phyloP scores from a whole-genome alignment of 352 stramenopile species.

The Thalassiosira exigua region DNA sequence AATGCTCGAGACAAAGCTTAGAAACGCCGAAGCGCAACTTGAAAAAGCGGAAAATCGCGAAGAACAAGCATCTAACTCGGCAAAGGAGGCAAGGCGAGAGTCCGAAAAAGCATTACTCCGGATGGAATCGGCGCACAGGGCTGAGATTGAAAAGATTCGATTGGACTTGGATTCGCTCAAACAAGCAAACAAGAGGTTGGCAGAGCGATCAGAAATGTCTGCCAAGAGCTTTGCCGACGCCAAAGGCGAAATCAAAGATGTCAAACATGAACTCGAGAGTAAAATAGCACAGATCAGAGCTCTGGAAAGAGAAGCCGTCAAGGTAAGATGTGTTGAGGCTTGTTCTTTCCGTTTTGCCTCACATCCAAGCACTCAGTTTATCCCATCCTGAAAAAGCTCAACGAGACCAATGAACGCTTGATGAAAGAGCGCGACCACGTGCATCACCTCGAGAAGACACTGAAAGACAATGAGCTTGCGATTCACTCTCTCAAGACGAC shows the following conservation, averaged over 20 bases:
- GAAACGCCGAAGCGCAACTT: slow-evolving; percentile 29
- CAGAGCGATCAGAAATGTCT: slow-evolving; percentile 21
- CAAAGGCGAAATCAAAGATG: slow-evolving; percentile 20
- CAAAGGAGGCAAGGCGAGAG: slow-evolving; percentile 24
- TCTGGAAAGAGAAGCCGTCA: slow-evolving; percentile 22
- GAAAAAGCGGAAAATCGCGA: slow-evolving; percentile 40
- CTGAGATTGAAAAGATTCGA: slow-evolving; percentile 35
- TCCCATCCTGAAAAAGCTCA: slow-evolving; percentile 14
- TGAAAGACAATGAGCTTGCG: slow-evolving; percentile 16
- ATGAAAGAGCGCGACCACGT: slow-evolving; percentile 17
- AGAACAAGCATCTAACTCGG: slow-evolving; percentile 18
- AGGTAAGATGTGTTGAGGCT: slow-evolving; percentile 29
- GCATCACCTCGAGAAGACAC: slow-evolving; percentile 18
- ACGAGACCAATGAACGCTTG: slow-evolving; percentile 17
- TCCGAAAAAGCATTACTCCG: slow-evolving; percentile 16
- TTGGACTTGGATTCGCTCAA: slow-evolving; percentile 31
- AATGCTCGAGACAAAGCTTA: slow-evolving; percentile 43
- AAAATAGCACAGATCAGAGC: slow-evolving; percentile 10
- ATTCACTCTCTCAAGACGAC: slow-evolving; percentile 12
- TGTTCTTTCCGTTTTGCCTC: background rate
- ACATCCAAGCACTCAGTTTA: background rate
- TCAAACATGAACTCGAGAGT: slow-evolving; percentile 7
- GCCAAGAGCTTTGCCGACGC: slow-evolving; percentile 8
- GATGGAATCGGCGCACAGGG: slow-evolving; percentile 28
- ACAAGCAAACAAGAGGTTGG: slow-evolving; percentile 22